Percentiles rank a stretch among this genome's conserved stretches.
Conservation (phyloP, 352 stramenopile species). For the Phytophthora kernoviae region DNA sequence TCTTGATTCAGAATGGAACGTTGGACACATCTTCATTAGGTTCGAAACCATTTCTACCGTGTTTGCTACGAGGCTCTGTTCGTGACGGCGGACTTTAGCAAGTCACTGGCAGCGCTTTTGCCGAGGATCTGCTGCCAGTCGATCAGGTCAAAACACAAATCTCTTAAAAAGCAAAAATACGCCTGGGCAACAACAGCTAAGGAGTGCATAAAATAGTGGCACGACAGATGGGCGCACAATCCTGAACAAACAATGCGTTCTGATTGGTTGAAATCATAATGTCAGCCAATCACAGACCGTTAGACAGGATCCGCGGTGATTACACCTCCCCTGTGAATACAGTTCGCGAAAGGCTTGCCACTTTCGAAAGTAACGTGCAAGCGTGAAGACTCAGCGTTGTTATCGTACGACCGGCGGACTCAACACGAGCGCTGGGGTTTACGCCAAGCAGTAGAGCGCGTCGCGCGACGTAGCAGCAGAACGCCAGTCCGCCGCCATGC, state of each 20-base stretch:
- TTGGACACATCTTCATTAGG: too few relatives aligned
- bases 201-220: too few relatives aligned
- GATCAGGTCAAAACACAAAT: background rate
- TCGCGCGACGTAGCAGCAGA: slow-evolving; percentile 29
- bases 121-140: background rate
- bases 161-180: background rate
- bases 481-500: slow-evolving; percentile 23
- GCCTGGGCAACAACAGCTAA: too few relatives aligned
- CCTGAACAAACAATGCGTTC: too few relatives aligned
- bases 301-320: background rate
- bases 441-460: slow-evolving; percentile 20
- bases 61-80: too few relatives aligned
- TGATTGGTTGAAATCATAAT: background rate
- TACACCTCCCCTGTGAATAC: background rate
- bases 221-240: too few relatives aligned
- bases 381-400: background rate
- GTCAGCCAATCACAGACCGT: background rate
- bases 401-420: slow-evolving; percentile 9
- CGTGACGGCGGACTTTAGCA: background rate
- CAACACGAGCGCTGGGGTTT: slow-evolving; percentile 12
- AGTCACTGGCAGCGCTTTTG: background rate
- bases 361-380: slow-evolving; percentile 33
- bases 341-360: background rate
- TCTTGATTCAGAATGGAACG: too few relatives aligned
- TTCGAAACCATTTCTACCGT: too few relatives aligned